Percentiles rank a stretch among this genome's conserved stretches.
phyloP scores from a whole-genome alignment of 106 monocot genomes.

The Allium sativum region DNA sequence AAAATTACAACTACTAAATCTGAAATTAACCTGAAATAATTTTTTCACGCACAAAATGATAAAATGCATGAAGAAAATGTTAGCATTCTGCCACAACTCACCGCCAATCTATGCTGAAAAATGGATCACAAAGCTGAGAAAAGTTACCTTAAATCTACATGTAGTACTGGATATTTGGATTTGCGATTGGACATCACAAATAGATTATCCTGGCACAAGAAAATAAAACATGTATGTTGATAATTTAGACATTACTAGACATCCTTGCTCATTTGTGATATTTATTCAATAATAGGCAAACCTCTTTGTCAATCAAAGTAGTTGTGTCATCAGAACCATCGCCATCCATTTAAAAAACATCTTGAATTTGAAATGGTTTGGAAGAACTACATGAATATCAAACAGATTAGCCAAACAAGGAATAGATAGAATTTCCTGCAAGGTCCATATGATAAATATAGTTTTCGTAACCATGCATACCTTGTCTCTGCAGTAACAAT shows the following conservation, averaged over 20 bases:
- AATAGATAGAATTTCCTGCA: background rate
- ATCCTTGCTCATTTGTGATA: background rate
- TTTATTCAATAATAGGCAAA: constrained; percentile 8
- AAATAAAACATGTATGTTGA: background rate
- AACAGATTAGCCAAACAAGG: background rate
- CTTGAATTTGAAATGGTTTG: constrained; percentile 76
- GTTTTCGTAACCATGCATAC: constrained; percentile 31
- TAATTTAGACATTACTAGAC: background rate
- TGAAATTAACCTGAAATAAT: constrained; percentile 94
- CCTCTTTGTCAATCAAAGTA: constrained; percentile 93
- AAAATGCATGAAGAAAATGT: too few relatives aligned
- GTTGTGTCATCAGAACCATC: constrained; percentile 84
- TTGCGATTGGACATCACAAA: constrained; percentile 98
- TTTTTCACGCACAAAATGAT: too few relatives aligned
- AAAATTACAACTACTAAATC: constrained; percentile 92
- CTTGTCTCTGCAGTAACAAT: constrained; percentile 53
- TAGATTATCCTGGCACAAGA: constrained; percentile 61
- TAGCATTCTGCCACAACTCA: constrained; percentile 1
- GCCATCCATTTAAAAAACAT: constrained; percentile 67
- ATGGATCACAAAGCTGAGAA: too few relatives aligned
- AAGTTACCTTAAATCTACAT: constrained; percentile 82
- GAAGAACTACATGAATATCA: constrained; percentile 43
- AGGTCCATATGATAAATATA: background rate
- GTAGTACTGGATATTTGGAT: constrained; percentile 93
- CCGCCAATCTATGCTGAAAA: too few relatives aligned